Evolutionary conservation across 257 asterid genomes (phyloP).

Genomic region (Fraxinus quadrangulata): DNA sequence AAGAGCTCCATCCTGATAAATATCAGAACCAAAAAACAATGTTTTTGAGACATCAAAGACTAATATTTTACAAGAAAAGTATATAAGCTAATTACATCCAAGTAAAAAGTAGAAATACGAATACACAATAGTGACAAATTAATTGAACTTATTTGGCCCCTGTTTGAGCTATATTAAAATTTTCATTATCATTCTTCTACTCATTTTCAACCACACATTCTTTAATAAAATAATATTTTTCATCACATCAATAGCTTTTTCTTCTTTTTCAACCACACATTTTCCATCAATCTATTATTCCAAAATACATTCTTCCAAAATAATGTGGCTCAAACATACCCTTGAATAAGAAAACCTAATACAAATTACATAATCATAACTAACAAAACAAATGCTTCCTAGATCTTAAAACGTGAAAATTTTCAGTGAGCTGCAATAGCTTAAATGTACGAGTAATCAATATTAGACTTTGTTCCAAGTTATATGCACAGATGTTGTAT

Average conservation of each 20-base stretch:
- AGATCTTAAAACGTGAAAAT: background rate
- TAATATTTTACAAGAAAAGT: conserved; percentile 12
- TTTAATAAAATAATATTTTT: too few species aligned
- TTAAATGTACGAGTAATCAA: background rate
- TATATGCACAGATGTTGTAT: background rate
- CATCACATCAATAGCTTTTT: too few species aligned
- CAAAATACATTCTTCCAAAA: too few species aligned
- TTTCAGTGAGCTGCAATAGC: background rate
- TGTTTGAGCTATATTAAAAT: too few species aligned
- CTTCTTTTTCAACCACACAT: too few species aligned
- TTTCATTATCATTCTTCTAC: too few species aligned
- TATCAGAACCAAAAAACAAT: conserved; percentile 36
- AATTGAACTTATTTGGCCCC: background rate
- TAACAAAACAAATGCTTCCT: background rate
- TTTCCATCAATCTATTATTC: too few species aligned
- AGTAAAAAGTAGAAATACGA: background rate
- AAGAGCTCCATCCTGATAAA: conserved; percentile 84
- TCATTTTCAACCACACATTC: too few species aligned
- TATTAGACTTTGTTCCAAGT: background rate
- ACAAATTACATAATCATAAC: conserved; percentile 6
- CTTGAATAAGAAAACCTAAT: background rate
- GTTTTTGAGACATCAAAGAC: conserved; percentile 17
- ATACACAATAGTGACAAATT: background rate
- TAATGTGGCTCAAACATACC: too few species aligned
- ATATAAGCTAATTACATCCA: conserved; percentile 6